Conservation (phyloP, 257 asterid genomes). For the Lithospermum erythrorhizon region DNA sequence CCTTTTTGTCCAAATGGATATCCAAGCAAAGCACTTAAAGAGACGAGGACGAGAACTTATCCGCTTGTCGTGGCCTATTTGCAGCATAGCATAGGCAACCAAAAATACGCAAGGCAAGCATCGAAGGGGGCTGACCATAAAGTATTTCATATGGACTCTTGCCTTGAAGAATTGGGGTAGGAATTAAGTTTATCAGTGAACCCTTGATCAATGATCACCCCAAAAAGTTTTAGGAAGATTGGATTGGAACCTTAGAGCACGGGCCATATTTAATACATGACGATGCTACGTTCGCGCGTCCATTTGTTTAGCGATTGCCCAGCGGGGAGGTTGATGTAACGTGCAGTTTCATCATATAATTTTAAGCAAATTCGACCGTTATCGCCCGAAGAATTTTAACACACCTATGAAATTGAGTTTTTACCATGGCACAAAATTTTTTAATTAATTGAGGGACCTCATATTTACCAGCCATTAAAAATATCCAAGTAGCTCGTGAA, state of each 20-base stretch:
- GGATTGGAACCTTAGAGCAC: neutral
- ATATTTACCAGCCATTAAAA: no score
- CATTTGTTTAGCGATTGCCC: neutral
- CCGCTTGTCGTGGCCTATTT: neutral
- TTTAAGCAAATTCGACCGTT: neutral
- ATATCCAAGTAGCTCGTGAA: neutral
- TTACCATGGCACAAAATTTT: no score
- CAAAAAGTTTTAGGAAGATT: neutral
- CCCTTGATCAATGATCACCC: neutral
- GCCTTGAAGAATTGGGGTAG: neutral
- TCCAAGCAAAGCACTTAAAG: neutral
- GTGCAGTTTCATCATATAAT: neutral
- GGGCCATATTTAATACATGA: neutral
- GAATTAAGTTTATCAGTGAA: neutral
- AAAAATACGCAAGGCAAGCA: neutral
- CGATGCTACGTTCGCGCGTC: neutral
- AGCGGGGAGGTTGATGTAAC: neutral
- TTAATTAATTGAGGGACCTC: no score
- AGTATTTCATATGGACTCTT: neutral
- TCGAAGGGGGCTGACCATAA: neutral
- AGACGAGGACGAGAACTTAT: neutral
- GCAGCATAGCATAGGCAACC: neutral
- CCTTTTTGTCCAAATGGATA: neutral
- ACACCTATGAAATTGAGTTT: neutral
- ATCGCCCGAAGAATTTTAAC: neutral